phyloP scores from a whole-genome alignment of 2,329 filamentous ascomycete species.

The Hysterium pulicare region DNA sequence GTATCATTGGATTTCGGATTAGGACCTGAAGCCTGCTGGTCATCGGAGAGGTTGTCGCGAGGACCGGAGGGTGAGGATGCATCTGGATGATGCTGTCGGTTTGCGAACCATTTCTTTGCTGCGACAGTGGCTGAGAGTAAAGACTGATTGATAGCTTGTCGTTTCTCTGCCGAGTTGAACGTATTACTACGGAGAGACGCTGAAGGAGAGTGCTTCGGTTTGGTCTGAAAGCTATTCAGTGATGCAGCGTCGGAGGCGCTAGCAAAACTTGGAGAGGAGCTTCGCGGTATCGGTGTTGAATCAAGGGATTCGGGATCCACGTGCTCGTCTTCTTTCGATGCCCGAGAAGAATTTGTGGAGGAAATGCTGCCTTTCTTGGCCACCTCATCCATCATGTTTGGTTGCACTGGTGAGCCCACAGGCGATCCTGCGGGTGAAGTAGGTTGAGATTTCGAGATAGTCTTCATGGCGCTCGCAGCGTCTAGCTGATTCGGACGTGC shows the following conservation, averaged over 20 bases:
- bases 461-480: slow-evolving; percentile 64
- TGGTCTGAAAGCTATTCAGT: slow-evolving; percentile 1
- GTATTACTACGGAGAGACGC: slow-evolving; percentile 6
- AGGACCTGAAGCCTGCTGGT: not conserved
- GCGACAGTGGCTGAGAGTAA: slow-evolving; percentile 51
- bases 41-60: not conserved
- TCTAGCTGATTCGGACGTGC: slow-evolving; percentile 58
- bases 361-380: slow-evolving; percentile 4
- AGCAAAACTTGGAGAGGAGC: slow-evolving; percentile 4
- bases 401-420: slow-evolving; percentile 38
- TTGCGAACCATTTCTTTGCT: slow-evolving; percentile 60
- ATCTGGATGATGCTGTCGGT: slow-evolving; percentile 23
- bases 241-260: slow-evolving; percentile 4
- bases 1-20: not conserved
- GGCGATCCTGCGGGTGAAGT: slow-evolving; percentile 51
- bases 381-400: slow-evolving; percentile 2
- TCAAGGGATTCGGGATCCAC: not conserved
- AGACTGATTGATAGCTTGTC: slow-evolving; percentile 31
- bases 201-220: slow-evolving; percentile 6
- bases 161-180: slow-evolving; percentile 18
- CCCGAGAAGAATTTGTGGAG: slow-evolving; percentile 1
- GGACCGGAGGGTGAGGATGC: slow-evolving; percentile 7
- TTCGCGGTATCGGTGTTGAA: not conserved
- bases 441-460: slow-evolving; percentile 59
- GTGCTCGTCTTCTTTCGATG: slow-evolving; percentile 1